Percentiles rank a stretch among this genome's conserved stretches.
phyloP scores from a whole-genome alignment of 2,329 filamentous ascomycete genomes.

The Aspergillus alliaceus region DNA sequence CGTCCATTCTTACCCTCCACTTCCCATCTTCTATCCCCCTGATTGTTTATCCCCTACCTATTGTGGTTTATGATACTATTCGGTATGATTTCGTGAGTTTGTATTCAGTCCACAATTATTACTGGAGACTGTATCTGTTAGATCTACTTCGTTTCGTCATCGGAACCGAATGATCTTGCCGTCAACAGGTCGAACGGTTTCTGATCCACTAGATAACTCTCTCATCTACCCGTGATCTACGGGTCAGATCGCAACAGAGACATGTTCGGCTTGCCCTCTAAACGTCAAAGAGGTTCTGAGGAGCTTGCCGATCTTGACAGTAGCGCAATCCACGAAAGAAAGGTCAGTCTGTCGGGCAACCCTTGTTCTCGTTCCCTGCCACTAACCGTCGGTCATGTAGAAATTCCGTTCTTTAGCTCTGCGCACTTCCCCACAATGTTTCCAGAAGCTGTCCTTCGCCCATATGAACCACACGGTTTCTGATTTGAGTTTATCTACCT shows the following conservation, averaged over 20 bases:
- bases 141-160: neutral
- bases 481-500: conserved; percentile 21
- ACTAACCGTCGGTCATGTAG: conserved; percentile 21
- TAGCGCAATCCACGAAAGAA: conserved; percentile 20
- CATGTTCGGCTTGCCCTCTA: conserved; percentile 26
- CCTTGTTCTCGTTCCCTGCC: neutral
- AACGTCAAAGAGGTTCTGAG: conserved; percentile 44
- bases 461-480: conserved; percentile 16
- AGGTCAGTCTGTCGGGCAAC: conserved; percentile 20
- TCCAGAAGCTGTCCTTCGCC: conserved; percentile 18
- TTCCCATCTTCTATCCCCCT: neutral
- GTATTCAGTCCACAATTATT: too few relatives aligned
- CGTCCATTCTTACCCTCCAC: neutral
- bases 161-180: neutral
- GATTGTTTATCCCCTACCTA: conserved; percentile 50
- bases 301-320: conserved; percentile 64
- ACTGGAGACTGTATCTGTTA: neutral
- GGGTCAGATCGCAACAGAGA: conserved; percentile 52
- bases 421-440: conserved; percentile 25
- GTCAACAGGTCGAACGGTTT: neutral
- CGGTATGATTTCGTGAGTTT: neutral
- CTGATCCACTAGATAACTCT: too few relatives aligned
- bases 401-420: conserved; percentile 34
- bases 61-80: conserved; percentile 26
- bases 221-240: conserved; percentile 34